A percentile compares a stretch with the other conserved stretches of the same genome.
phyloP scores from a whole-genome alignment of 2,329 filamentous ascomycete genomes.

The Alternaria arbusti region DNA sequence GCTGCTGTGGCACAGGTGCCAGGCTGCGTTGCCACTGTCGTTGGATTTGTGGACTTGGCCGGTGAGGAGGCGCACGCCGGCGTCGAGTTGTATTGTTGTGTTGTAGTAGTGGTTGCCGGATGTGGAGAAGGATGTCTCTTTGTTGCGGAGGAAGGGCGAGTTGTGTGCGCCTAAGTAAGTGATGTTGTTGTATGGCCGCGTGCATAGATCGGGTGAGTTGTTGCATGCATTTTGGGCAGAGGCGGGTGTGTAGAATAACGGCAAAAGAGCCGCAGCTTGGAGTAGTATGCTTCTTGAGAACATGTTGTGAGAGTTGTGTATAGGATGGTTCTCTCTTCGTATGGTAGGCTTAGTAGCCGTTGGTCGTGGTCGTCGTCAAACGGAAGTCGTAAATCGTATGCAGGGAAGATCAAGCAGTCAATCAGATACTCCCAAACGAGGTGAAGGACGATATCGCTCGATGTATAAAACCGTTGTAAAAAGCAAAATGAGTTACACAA shows the following conservation, averaged over 20 bases:
- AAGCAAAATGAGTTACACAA: constrained; percentile 9
- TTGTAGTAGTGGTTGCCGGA: constrained; percentile 78
- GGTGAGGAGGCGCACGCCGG: constrained; percentile 74
- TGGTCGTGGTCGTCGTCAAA: constrained; percentile 7
- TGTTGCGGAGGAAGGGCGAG: constrained; percentile 72
- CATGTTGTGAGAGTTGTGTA: constrained; percentile 29
- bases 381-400: constrained; percentile 10
- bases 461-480: not conserved
- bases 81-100: constrained; percentile 71
- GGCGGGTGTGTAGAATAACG: constrained; percentile 35
- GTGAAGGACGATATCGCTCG: constrained; percentile 1
- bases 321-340: not conserved
- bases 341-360: not conserved
- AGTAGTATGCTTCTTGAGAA: constrained; percentile 34
- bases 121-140: constrained; percentile 65
- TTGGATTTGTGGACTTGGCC: constrained; percentile 72
- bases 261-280: constrained; percentile 33
- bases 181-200: constrained; percentile 73
- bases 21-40: constrained; percentile 45
- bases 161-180: constrained; percentile 81
- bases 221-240: constrained; percentile 68
- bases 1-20: constrained; percentile 73
- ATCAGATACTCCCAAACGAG: constrained; percentile 2
- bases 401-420: not conserved
- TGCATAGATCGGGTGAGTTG: constrained; percentile 78